Percentiles rank a stretch among this genome's conserved stretches.
Conservation (phyloP, 768 basidiomycete species). For the Trametes maxima region DNA sequence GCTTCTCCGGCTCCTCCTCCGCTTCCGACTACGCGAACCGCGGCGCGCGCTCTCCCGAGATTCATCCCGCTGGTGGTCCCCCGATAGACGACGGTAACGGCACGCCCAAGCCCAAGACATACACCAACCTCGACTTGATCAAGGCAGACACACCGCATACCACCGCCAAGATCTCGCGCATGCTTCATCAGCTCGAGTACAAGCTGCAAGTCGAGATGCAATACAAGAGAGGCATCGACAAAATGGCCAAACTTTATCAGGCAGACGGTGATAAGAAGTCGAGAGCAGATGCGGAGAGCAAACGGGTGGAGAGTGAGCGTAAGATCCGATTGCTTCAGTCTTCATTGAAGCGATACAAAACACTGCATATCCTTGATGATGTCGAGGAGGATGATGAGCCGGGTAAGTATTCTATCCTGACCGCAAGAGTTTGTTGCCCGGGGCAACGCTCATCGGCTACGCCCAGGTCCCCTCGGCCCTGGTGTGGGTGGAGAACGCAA, state of each 20-base stretch:
- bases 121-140: slow-evolving; percentile 89
- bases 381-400: slow-evolving; percentile 83
- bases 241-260: slow-evolving; percentile 96
- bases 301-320: slow-evolving; percentile 92
- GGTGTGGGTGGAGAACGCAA: slow-evolving; percentile 84
- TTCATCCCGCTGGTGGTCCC: slow-evolving; percentile 31
- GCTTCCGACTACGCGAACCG: slow-evolving; percentile 22
- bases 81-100: slow-evolving; percentile 38
- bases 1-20: slow-evolving; percentile 21
- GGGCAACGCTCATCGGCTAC: neutral
- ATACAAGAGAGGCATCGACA: slow-evolving; percentile 97
- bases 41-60: slow-evolving; percentile 29
- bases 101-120: slow-evolving; percentile 60
- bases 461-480: slow-evolving; percentile 44
- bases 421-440: neutral
- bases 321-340: slow-evolving; percentile 93
- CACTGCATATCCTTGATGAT: slow-evolving; percentile 89
- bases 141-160: slow-evolving; percentile 97
- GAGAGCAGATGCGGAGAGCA: slow-evolving; percentile 89
- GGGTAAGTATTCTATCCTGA: slow-evolving; percentile 42
- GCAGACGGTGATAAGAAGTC: slow-evolving; percentile 98
- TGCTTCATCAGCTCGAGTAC: slow-evolving; percentile 99
- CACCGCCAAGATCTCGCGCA: slow-evolving; percentile 92
- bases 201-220: slow-evolving; percentile 98
- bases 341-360: slow-evolving; percentile 96